Evolutionary conservation across 768 basidiomycete genomes (phyloP).

Genomic region (Amanita rimosa): DNA sequence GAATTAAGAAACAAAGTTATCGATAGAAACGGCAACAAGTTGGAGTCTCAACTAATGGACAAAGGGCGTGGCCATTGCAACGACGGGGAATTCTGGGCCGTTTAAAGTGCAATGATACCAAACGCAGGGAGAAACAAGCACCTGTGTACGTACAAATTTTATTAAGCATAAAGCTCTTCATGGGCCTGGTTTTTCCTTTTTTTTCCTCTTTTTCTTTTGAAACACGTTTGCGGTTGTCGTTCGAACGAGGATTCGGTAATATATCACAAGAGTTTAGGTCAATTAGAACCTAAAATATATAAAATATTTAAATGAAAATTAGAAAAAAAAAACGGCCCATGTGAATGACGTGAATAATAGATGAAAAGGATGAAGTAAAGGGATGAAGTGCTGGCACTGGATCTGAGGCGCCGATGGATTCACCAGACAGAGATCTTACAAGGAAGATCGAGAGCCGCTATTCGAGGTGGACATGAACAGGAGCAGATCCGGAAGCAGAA

Average conservation of each 20-base stretch:
- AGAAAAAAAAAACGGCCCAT: not conserved
- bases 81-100: not conserved
- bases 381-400: not conserved
- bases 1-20: not conserved
- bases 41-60: not conserved
- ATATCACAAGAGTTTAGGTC: constrained; percentile 4
- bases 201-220: not conserved
- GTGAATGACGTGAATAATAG: constrained; percentile 2
- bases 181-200: constrained; percentile 2
- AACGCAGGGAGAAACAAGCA: constrained; percentile 3
- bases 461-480: not conserved
- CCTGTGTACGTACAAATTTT: constrained; percentile 7
- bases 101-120: constrained; percentile 8
- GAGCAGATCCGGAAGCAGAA: constrained; percentile 7
- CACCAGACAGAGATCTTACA: constrained; percentile 1
- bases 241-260: constrained; percentile 4
- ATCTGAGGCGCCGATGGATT: constrained; percentile 4
- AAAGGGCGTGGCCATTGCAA: not conserved
- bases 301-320: too few species aligned
- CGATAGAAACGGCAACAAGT: not conserved
- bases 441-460: constrained; percentile 1
- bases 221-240: constrained; percentile 1
- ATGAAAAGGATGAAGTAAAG: constrained; percentile 2
- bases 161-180: constrained; percentile 2
- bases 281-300: constrained; percentile 7